Evolutionary conservation across 768 basidiomycete species (phyloP), one percentile per base, ranked within the genome.

Genomic region (Royoungia palumana): DNA sequence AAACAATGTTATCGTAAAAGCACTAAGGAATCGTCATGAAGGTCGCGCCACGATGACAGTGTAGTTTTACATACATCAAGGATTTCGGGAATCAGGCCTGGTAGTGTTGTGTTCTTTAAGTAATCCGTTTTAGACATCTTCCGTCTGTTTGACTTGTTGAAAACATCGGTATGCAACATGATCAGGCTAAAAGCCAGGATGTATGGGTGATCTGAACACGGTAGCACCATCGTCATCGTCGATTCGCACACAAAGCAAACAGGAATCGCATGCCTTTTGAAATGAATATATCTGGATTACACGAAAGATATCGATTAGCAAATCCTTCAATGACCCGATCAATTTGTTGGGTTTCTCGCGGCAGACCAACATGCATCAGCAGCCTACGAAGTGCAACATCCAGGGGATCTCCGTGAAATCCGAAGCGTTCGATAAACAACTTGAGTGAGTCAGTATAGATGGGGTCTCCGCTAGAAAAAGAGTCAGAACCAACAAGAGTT

Each of bases 51-150:
- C 35, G 24, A 47, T 38, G 17, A 19, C 20, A 53, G 13, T 3
- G 24, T 19, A 22, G 8, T 16, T 37, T 8, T 32, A 51, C 85
- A 65, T 65, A 95, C 94, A 62, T 94, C 93, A 45, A 99, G 75
- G 22, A 96, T 81, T 60, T 94, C 85, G 4, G 83, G 75, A 19
- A 82, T 74, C 32, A 95, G 78, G 4, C 94, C 94, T 8, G 93
- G 89, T 51, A 97, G 77, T 34, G 79, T 75, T 0, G 95, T 94
- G 60, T 99, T 99, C 71, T 83, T 88, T 60, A 97, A 74, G 62
- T 98, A 99, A 62, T 95, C 94, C 2, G 82, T 76, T 66, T 95
- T 97, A 32, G 87, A 82, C 96, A 99, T 99, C 72, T 98, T 98
- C 44, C 83, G 85, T 71, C 89, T 97, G 71, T 98, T 98, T 54